Conservation (phyloP, 208 protist species). For the Herpetomonas samuelpessoai region DNA sequence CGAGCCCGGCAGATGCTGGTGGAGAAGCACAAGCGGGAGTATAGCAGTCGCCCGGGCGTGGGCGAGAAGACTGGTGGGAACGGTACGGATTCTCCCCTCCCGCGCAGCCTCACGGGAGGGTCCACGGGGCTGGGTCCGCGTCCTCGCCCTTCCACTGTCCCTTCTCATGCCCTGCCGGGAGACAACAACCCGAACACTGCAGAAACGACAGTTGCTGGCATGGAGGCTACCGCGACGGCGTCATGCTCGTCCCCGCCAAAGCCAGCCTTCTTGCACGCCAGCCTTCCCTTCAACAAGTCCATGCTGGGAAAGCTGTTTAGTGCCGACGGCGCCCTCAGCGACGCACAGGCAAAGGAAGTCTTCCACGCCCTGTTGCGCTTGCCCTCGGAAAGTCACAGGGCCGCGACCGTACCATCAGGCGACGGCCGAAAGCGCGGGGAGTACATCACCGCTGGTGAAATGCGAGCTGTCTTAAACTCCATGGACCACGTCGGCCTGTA, state of each 20-base stretch:
- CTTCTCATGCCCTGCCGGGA: no score
- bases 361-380: slow-evolving; percentile 21
- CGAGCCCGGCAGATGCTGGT: neutral
- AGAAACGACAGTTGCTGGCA: no score
- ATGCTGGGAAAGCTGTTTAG: slow-evolving; percentile 34
- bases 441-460: slow-evolving; percentile 19
- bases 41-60: neutral
- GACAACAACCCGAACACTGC: no score
- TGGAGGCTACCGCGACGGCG: neutral
- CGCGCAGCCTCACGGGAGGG: neutral
- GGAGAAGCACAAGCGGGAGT: neutral
- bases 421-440: slow-evolving; percentile 8
- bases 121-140: neutral
- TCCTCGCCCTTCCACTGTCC: neutral
- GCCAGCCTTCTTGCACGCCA: neutral
- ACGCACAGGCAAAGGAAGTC: slow-evolving; percentile 25
- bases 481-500: slow-evolving; percentile 40
- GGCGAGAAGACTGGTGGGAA: neutral
- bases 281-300: slow-evolving; percentile 10
- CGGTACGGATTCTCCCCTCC: no score
- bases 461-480: slow-evolving; percentile 14
- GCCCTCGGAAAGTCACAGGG: neutral
- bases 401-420: neutral
- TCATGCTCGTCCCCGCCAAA: no score
- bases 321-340: slow-evolving; percentile 32